Percentiles rank a stretch among this genome's conserved stretches.
phyloP scores from a whole-genome alignment of 768 basidiomycete genomes.

The Daedaleopsis sinensis region DNA sequence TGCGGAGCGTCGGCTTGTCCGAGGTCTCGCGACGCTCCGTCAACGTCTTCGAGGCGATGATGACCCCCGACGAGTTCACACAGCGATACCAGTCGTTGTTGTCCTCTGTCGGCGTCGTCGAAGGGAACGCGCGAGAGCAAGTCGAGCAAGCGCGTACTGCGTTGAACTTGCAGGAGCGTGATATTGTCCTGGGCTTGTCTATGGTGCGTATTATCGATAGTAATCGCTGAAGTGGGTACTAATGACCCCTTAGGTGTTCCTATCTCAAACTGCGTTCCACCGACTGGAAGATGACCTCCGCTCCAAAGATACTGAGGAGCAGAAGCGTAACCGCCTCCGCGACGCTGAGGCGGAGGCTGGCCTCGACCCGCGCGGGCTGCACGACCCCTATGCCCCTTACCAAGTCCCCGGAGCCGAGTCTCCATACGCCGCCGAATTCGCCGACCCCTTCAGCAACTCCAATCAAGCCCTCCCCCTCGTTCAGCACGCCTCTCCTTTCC shows the following conservation, averaged over 20 bases:
- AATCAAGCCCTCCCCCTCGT: constrained; percentile 84
- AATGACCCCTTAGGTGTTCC: constrained; percentile 68
- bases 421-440: constrained; percentile 45
- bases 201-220: constrained; percentile 57
- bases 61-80: constrained; percentile 86
- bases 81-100: constrained; percentile 79
- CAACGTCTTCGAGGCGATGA: constrained; percentile 78
- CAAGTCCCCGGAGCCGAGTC: constrained; percentile 51
- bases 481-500: constrained; percentile 78
- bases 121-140: constrained; percentile 61
- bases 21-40: constrained; percentile 73
- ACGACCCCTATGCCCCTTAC: constrained; percentile 83
- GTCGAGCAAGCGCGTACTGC: constrained; percentile 60
- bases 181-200: constrained; percentile 79
- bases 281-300: constrained; percentile 86
- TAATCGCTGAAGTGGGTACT: constrained; percentile 3
- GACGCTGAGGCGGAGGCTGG: constrained; percentile 71
- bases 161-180: constrained; percentile 62
- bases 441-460: constrained; percentile 60
- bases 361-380: constrained; percentile 55
- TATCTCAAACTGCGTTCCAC: constrained; percentile 86
- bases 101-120: constrained; percentile 53
- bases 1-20: constrained; percentile 76
- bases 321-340: constrained; percentile 76
- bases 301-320: constrained; percentile 82